Evolutionary conservation across 768 basidiomycete species (phyloP).

Genomic region (Leccinum subgranulosum): DNA sequence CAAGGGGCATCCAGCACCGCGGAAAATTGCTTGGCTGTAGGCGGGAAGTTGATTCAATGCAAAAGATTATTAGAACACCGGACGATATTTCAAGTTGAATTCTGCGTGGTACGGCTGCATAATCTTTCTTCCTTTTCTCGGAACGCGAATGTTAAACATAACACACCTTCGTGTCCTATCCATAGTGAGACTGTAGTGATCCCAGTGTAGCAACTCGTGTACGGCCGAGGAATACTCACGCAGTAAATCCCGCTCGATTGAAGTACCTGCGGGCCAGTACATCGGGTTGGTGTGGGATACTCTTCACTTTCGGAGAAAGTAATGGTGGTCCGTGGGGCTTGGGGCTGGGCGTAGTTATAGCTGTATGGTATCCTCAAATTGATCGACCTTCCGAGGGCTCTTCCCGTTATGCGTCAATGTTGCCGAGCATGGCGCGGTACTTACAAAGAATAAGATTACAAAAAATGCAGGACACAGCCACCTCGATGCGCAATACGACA

Average conservation of each 20-base stretch:
- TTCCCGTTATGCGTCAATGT: not conserved
- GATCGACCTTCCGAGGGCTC: not conserved
- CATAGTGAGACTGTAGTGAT: not conserved
- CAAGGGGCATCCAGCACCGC: not conserved
- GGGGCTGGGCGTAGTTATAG: not conserved
- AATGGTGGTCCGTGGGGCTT: not conserved
- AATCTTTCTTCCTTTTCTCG: not conserved
- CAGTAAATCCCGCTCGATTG: not conserved
- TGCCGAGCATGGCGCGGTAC: not conserved
- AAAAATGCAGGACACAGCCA: not conserved
- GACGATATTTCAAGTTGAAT: not conserved
- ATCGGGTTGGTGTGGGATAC: constrained; percentile 1
- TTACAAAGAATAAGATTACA: not conserved
- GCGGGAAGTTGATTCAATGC: not conserved
- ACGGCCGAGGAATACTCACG: not conserved
- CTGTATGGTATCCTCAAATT: not conserved
- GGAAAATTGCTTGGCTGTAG: not conserved
- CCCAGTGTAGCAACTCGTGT: not conserved
- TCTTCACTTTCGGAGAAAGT: not conserved
- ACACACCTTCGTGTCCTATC: not conserved
- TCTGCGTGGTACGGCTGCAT: not conserved
- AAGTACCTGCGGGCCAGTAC: not conserved
- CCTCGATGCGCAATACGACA: not conserved
- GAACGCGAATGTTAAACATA: not conserved
- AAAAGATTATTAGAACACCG: not conserved